phyloP scores from a whole-genome alignment of 805 yeast species.

The Cyberlindnera xishuangbannaensis region DNA sequence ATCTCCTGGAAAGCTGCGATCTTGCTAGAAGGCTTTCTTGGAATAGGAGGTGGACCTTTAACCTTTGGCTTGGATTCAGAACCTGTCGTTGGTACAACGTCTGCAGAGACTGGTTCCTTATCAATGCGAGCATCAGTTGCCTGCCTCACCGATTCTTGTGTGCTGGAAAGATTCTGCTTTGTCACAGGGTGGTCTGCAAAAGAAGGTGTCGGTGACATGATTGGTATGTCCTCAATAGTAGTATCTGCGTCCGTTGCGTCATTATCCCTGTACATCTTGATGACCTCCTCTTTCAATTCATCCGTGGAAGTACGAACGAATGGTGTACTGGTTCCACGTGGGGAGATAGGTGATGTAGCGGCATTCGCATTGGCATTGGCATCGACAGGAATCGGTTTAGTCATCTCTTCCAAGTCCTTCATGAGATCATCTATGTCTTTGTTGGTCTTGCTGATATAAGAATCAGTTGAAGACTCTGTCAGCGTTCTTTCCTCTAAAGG shows the following conservation, averaged over 20 bases:
- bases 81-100: no score
- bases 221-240: constrained; percentile 1
- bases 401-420: no score
- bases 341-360: no score
- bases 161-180: no score
- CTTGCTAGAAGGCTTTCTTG: constrained; percentile 71
- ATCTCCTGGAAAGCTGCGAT: constrained; percentile 80
- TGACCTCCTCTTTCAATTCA: constrained; percentile 9
- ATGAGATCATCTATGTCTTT: constrained; percentile 7
- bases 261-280: constrained; percentile 6
- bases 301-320: constrained; percentile 8
- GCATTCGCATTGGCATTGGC: background rate
- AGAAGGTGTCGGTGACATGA: constrained; percentile 1
- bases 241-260: no score
- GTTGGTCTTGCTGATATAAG: constrained; percentile 1
- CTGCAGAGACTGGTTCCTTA: no score
- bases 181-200: background rate
- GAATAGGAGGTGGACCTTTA: constrained; percentile 57
- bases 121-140: no score
- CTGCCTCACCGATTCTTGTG: no score
- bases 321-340: constrained; percentile 4
- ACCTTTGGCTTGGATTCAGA: constrained; percentile 15
- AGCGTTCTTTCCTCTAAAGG: background rate
- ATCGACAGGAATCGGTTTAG: constrained; percentile 1
- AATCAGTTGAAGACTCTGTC: constrained; percentile 1